Base-by-base conservation (phyloP, 139 green algal species). In the Yamagishiella unicocca region DNA sequence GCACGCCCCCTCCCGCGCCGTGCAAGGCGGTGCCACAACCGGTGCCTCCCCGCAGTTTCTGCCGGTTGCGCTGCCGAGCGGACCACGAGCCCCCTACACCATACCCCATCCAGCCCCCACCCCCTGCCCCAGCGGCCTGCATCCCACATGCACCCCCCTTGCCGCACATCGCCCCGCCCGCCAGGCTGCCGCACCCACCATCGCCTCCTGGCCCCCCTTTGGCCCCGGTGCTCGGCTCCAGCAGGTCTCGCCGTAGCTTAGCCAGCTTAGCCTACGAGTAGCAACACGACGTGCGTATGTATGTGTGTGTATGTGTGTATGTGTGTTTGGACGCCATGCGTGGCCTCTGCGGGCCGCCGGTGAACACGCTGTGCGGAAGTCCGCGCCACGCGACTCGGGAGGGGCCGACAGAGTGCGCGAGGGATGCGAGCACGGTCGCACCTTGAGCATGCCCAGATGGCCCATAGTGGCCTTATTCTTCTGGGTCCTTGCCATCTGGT, bases 381-480 rank as follows among this genome's bases (percentile, higher is more conserved):
- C n/a, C n/a, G n/a, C n/a, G n/a, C n/a, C n/a, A n/a, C n/a, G n/a
- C n/a, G n/a, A n/a, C n/a, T n/a, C n/a, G n/a, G n/a, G n/a, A n/a
- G n/a, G n/a, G n/a, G n/a, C n/a, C n/a, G n/a, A n/a, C n/a, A n/a
- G n/a, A n/a, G n/a, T n/a, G n/a, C n/a, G n/a, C n/a, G n/a, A n/a
- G n/a, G n/a, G n/a, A n/a, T 58, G 50, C 12, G 62, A 40, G 62
- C 62, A 24, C 19, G 21, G 55, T 45, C 82, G 43, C 64, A 96
- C 96, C 93, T 99, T 99, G 0, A 99, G 93, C 84, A 96, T 92
- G 35, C 98, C 98, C 75, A 99, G 84, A 84, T 99, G 98, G 1
- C 89, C 93, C 14, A 84, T 89, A 21, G 97, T 99, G 37, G 97
- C 98, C 91, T 99, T 99, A 90, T 99, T 99, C 91, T 99, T 99